These are phyloP conservation scores for Mycena albidolilacea DNA, from an alignment of 768 basidiomycete genomes.

Conservation along the genomic window DNA sequence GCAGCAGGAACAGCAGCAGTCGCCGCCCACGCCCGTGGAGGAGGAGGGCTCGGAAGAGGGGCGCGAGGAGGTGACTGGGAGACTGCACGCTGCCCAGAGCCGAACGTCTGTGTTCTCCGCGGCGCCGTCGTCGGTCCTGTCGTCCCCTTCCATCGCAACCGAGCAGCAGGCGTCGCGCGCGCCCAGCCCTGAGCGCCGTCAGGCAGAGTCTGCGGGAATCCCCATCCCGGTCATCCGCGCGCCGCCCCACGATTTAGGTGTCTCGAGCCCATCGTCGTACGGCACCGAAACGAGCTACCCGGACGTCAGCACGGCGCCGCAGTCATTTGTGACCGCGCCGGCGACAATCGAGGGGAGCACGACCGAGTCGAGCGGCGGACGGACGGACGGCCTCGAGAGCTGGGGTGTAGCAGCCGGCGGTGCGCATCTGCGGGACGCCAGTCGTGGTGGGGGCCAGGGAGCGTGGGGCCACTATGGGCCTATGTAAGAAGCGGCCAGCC, in stretches of 20 bases:
- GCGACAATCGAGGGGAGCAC: constrained; percentile 67
- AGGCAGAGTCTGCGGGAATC: constrained; percentile 40
- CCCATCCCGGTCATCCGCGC: constrained; percentile 47
- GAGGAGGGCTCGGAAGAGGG: constrained; percentile 24
- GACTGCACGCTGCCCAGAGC: constrained; percentile 28
- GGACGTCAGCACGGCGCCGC: constrained; percentile 78
- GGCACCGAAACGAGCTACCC: constrained; percentile 56
- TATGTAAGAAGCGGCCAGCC: constrained; percentile 23
- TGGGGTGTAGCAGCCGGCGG: constrained; percentile 57
- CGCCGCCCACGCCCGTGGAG: constrained; percentile 36
- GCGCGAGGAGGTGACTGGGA: background rate
- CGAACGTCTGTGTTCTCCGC: constrained; percentile 34
- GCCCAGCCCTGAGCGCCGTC: constrained; percentile 34
- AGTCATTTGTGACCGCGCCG: constrained; percentile 79
- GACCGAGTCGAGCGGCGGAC: constrained; percentile 63
- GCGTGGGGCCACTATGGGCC: constrained; percentile 38
- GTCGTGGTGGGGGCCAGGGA: constrained; percentile 51
- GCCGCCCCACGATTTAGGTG: constrained; percentile 22
- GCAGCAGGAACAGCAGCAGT: constrained; percentile 43
- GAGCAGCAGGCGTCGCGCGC: constrained; percentile 37
- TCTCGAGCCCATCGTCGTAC: constrained; percentile 5
- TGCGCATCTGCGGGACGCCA: constrained; percentile 43
- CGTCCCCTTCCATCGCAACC: background rate
- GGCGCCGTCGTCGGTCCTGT: constrained; percentile 20
- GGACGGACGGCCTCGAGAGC: constrained; percentile 59